Evolutionary conservation across 2,329 filamentous ascomycete species (phyloP).

Genomic region (Claviceps sorghi): DNA sequence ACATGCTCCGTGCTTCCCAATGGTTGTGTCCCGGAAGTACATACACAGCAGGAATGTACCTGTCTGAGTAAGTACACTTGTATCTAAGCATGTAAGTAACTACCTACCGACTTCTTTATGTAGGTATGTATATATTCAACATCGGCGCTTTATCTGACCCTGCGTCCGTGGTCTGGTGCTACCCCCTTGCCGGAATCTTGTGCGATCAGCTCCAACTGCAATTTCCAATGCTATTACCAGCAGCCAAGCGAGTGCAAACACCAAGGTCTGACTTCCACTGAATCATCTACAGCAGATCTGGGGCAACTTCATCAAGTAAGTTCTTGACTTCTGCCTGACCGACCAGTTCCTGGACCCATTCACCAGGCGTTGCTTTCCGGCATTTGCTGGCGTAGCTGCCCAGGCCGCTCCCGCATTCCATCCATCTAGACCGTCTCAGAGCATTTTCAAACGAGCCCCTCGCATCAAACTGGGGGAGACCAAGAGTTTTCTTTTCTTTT

Average conservation of each 20-base stretch:
- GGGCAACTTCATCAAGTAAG: background rate
- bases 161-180: constrained; percentile 1
- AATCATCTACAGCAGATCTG: background rate
- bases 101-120: too few relatives aligned
- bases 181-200: constrained; percentile 1
- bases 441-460: background rate
- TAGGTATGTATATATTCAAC: constrained; percentile 1
- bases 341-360: background rate
- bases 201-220: background rate
- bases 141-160: constrained; percentile 1
- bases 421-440: constrained; percentile 2
- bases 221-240: background rate
- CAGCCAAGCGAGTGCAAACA: background rate
- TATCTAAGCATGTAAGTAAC: too few relatives aligned
- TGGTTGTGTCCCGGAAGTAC: background rate
- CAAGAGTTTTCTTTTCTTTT: too few relatives aligned
- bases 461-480: background rate
- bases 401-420: constrained; percentile 4
- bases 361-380: background rate
- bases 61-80: too few relatives aligned
- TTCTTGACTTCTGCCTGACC: background rate
- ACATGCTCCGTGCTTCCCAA: constrained; percentile 2
- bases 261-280: background rate
- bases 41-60: too few relatives aligned
- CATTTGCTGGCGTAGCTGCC: background rate